Base-by-base conservation (phyloP, 2,329 filamentous ascomycete genomes). In the Coniella vitis region DNA sequence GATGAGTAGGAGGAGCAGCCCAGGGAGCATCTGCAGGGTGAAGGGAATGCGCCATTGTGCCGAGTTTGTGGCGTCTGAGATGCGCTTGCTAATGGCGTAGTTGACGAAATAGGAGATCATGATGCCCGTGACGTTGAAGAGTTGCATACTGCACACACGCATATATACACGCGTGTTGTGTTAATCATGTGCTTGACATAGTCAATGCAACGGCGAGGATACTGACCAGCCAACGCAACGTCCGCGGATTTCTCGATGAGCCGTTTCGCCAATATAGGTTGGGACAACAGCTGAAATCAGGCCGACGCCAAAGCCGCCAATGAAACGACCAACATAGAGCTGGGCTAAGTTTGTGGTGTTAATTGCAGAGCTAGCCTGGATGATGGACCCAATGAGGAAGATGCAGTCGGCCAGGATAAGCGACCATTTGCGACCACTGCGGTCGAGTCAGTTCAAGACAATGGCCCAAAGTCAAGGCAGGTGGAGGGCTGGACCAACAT, bases 21-120 rank as follows among this genome's bases (percentile, higher is more conserved):
- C 65, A 16, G 71, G 71, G 0, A 70, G 53, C 14, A 70, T 61
- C 51, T 73, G 70, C 41, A 73, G 60, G 3, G 60, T 68, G 12
- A 72, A 61, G 2, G 70, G 69, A 51, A 73, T 67, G 21, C 66
- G 63, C 69, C 70, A 73, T 53, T 53, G 49, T 20, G 51, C 43
- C 16, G 51, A 41, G 36, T 53, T 70, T 63, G 25, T 48, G 38
- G 46, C 13, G 31, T 47, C 47, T 13, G 46, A 46, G 21, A 52
- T 54, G 8, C 47, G 52, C 25, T 37, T 49, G 36, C 38, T 49
- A 31, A 54, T 49, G 21, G 45, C 52, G 25, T 54, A 54, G 45
- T 52, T 51, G 42, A 53, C 48, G 17, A 53, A 53, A 34, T 53
- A 53, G 16, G 47, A 50, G 20, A 53, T 41, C 51, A 53, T 53